Evolutionary conservation across 139 green algal genomes (phyloP).

Genomic region (Coelastrella sp.): DNA sequence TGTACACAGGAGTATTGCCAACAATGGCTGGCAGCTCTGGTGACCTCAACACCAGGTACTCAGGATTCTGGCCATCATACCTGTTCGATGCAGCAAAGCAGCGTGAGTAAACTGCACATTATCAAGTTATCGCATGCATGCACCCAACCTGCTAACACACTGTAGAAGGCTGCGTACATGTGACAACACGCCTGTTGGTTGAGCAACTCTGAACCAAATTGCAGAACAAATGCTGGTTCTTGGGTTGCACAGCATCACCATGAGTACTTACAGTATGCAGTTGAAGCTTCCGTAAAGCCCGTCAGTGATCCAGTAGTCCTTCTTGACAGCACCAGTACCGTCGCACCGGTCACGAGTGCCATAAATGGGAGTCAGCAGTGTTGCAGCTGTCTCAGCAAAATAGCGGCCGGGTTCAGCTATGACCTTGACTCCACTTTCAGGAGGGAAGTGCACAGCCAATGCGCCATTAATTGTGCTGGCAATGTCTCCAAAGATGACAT

Average conservation of each 20-base stretch:
- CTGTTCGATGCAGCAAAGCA: not conserved
- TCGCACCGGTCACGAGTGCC: constrained; percentile 75
- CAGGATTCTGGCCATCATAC: constrained; percentile 66
- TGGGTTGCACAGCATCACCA: not conserved
- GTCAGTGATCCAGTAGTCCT: constrained; percentile 95
- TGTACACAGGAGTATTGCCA: constrained; percentile 39
- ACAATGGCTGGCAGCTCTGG: constrained; percentile 55
- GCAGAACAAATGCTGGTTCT: too few relatives aligned
- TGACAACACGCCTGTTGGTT: too few relatives aligned
- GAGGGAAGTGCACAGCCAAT: constrained; percentile 89
- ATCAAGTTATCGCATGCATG: too few relatives aligned
- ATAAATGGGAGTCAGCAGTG: constrained; percentile 87
- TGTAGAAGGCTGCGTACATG: too few relatives aligned
- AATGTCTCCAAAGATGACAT: constrained; percentile 82
- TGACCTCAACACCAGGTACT: constrained; percentile 62
- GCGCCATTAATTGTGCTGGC: constrained; percentile 87
- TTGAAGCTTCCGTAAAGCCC: constrained; percentile 98
- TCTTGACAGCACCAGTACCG: constrained; percentile 7
- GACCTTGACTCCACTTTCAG: constrained; percentile 73
- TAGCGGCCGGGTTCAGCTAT: constrained; percentile 97
- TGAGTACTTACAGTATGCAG: constrained; percentile 84
- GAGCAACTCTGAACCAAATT: too few relatives aligned
- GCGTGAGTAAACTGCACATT: not conserved
- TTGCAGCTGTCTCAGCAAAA: constrained; percentile 93
- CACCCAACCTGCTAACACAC: not conserved